phyloP scores from a whole-genome alignment of 2,329 filamentous ascomycete species.

The Fusarium secorum region DNA sequence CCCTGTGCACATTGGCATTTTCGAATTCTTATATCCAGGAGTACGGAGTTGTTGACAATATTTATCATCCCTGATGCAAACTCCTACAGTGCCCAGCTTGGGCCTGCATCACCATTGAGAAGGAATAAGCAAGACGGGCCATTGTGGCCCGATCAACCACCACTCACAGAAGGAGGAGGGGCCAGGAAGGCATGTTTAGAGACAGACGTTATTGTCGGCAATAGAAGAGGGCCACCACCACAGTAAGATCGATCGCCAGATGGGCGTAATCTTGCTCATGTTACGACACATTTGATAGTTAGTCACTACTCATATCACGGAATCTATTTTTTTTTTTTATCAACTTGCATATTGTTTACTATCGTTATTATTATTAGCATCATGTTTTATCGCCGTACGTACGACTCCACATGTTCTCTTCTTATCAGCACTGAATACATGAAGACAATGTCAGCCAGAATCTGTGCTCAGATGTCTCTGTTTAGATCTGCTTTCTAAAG shows the following conservation, averaged over 20 bases:
- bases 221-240: conserved; percentile 26
- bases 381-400: neutral
- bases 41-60: conserved; percentile 32
- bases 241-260: conserved; percentile 17
- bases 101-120: conserved; percentile 18
- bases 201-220: conserved; percentile 4
- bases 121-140: neutral
- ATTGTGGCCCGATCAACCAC: conserved; percentile 9
- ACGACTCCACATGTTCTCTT: neutral
- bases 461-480: neutral
- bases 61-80: conserved; percentile 23
- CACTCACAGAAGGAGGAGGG: conserved; percentile 20
- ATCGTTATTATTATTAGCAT: neutral
- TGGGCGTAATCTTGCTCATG: conserved; percentile 12
- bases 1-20: conserved; percentile 20
- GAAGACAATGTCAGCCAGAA: neutral
- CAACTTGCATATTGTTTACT: neutral
- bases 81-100: conserved; percentile 16
- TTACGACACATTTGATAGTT: conserved; percentile 26
- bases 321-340: conserved; percentile 38
- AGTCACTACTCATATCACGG: conserved; percentile 18
- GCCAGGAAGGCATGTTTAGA: conserved; percentile 10
- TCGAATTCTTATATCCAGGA: conserved; percentile 36
- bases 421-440: neutral
- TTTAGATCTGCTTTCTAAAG: neutral